Evolutionary conservation across 2,329 filamentous ascomycete species (phyloP).

Genomic region (Neofusicoccum laricinum): DNA sequence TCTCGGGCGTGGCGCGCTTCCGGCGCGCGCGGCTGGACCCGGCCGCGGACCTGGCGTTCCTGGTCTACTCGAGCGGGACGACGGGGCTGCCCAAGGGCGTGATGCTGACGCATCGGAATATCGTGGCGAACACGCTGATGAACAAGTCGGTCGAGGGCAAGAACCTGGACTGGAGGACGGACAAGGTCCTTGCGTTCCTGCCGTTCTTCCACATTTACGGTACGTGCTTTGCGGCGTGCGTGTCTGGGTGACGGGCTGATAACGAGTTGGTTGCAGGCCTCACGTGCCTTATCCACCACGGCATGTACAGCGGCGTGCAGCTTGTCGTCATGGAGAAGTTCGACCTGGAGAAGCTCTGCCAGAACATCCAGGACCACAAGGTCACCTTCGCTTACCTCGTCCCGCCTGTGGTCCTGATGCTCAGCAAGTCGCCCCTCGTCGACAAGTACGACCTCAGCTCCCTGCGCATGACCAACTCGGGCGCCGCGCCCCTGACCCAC

Average conservation of each 20-base stretch:
- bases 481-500: slow-evolving; percentile 77
- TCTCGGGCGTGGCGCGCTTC: slow-evolving; percentile 57
- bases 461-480: slow-evolving; percentile 81
- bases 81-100: slow-evolving; percentile 92
- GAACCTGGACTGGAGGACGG: slow-evolving; percentile 61
- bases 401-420: slow-evolving; percentile 75
- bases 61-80: slow-evolving; percentile 87
- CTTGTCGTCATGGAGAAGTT: slow-evolving; percentile 75
- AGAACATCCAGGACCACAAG: slow-evolving; percentile 68
- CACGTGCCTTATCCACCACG: slow-evolving; percentile 67
- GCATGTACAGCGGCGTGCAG: slow-evolving; percentile 63
- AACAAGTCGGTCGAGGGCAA: slow-evolving; percentile 34
- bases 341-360: slow-evolving; percentile 75
- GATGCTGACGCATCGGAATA: slow-evolving; percentile 78
- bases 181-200: slow-evolving; percentile 73
- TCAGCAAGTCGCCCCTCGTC: slow-evolving; percentile 76
- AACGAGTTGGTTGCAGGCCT: slow-evolving; percentile 53
- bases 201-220: slow-evolving; percentile 93
- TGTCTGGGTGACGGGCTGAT: slow-evolving; percentile 8
- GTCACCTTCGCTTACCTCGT: slow-evolving; percentile 81
- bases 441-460: slow-evolving; percentile 76
- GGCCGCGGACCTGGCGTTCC: slow-evolving; percentile 71
- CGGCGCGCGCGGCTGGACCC: slow-evolving; percentile 63
- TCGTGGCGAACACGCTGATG: slow-evolving; percentile 66
- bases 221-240: slow-evolving; percentile 36